Conservation (phyloP, 2,329 filamentous ascomycete species). For the Diplocarpon mali region DNA sequence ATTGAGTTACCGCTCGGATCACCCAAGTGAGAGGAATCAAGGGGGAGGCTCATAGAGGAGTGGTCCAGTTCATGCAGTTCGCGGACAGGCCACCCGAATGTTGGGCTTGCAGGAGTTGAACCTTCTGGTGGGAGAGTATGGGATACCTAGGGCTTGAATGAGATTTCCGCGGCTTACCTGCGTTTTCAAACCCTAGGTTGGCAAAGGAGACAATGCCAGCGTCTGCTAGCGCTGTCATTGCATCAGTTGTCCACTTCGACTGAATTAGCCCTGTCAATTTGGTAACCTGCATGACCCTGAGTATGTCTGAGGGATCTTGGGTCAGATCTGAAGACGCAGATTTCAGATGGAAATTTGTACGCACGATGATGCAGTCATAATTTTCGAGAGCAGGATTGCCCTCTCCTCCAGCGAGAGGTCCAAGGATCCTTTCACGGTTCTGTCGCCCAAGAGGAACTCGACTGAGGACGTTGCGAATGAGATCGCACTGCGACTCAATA, state of each 20-base stretch:
- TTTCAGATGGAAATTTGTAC: no score
- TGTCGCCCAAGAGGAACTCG: slow-evolving; percentile 14
- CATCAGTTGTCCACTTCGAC: slow-evolving; percentile 15
- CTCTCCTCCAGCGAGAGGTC: slow-evolving; percentile 6
- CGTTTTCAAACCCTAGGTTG: slow-evolving; percentile 6
- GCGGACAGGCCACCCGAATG: no score
- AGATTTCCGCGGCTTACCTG: background rate
- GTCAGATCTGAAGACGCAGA: no score
- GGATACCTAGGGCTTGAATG: background rate
- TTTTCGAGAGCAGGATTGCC: slow-evolving; percentile 17
- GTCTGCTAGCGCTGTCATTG: slow-evolving; percentile 10
- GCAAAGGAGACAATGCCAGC: slow-evolving; percentile 7
- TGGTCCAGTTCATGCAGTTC: no score
- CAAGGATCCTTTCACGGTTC: slow-evolving; percentile 9
- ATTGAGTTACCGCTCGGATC: background rate
- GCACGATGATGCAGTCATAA: slow-evolving; percentile 18
- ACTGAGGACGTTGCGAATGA: slow-evolving; percentile 10
- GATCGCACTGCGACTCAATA: slow-evolving; percentile 6
- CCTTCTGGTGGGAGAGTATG: background rate
- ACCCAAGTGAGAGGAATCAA: background rate
- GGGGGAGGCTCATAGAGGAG: no score
- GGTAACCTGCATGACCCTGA: no score
- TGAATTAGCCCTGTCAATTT: no score
- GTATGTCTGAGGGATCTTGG: no score
- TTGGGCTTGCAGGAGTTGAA: no score